These are phyloP conservation scores for Pterocarpus santalinus DNA, from an alignment of 306 rosid genomes.

Conservation along the genomic window DNA sequence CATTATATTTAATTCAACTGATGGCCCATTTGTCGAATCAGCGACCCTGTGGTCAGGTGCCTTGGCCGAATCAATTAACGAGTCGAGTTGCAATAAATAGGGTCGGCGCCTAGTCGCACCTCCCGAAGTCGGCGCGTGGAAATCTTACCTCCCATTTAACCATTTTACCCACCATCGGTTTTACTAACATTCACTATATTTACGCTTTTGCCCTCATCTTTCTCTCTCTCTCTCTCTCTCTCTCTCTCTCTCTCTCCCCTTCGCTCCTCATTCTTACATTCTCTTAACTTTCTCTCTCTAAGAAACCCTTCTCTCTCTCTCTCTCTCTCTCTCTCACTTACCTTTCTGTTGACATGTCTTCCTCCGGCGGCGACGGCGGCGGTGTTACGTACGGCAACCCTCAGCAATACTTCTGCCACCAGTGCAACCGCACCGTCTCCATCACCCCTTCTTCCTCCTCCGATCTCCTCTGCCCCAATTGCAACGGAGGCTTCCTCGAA, in stretches of 20 bases:
- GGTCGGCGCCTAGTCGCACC: constrained; percentile 28
- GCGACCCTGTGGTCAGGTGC: too few relatives aligned
- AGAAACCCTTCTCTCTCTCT: background rate
- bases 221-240: constrained; percentile 8
- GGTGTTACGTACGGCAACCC: constrained; percentile 44
- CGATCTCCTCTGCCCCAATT: constrained; percentile 76
- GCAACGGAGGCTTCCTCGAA: constrained; percentile 75
- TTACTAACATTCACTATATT: constrained; percentile 5
- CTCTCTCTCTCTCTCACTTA: background rate
- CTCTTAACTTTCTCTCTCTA: constrained; percentile 17
- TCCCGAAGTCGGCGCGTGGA: constrained; percentile 34
- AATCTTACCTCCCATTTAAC: background rate
- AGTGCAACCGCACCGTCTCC: constrained; percentile 70
- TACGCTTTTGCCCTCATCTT: constrained; percentile 36
- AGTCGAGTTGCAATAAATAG: background rate
- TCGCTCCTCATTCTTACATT: constrained; percentile 48
- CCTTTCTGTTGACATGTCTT: constrained; percentile 65
- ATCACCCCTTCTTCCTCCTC: constrained; percentile 62
- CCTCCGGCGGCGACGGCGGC: constrained; percentile 56
- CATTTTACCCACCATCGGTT: background rate
- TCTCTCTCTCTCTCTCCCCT: constrained; percentile 15
- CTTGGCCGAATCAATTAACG: too few relatives aligned
- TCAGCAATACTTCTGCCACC: constrained; percentile 76
- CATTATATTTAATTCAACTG: too few relatives aligned
- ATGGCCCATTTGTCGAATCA: too few relatives aligned